Conservation (phyloP, 441 rosid species). For the Daphne laureola region DNA sequence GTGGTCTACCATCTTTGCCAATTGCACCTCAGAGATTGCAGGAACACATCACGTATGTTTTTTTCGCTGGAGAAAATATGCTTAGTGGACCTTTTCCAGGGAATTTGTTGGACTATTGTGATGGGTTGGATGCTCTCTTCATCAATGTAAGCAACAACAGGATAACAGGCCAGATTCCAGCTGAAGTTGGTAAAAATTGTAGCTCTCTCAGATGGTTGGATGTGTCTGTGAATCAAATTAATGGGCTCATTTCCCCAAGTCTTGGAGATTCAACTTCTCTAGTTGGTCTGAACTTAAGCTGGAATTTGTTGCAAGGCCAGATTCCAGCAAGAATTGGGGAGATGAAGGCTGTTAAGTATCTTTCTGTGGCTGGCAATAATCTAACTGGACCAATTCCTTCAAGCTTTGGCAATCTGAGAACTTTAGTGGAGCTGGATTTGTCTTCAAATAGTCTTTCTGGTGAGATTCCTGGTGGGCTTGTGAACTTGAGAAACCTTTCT, state of each 20-base stretch:
- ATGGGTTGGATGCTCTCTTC: constrained; percentile 27
- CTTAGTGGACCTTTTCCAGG: constrained; percentile 46
- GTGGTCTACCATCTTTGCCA: constrained; percentile 33
- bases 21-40: constrained; percentile 30
- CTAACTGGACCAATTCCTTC: constrained; percentile 40
- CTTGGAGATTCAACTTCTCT: constrained; percentile 34
- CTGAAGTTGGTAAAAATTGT: constrained; percentile 33
- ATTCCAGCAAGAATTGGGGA: constrained; percentile 34
- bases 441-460: constrained; percentile 51
- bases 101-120: constrained; percentile 35
- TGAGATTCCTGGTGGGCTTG: constrained; percentile 39
- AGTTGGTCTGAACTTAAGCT: constrained; percentile 39
- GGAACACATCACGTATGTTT: constrained; percentile 31
- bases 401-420: constrained; percentile 30
- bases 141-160: constrained; percentile 49
- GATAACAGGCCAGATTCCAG: constrained; percentile 39
- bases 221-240: constrained; percentile 46
- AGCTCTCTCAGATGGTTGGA: constrained; percentile 39
- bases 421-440: constrained; percentile 41
- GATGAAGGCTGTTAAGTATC: constrained; percentile 28
- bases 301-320: constrained; percentile 44
- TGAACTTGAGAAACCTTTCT: constrained; percentile 36
- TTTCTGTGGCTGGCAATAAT: constrained; percentile 51
- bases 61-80: constrained; percentile 43
- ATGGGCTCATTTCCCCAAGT: constrained; percentile 34